phyloP scores from a whole-genome alignment of 352 stramenopile genomes.

The Phytophthora vignae region DNA sequence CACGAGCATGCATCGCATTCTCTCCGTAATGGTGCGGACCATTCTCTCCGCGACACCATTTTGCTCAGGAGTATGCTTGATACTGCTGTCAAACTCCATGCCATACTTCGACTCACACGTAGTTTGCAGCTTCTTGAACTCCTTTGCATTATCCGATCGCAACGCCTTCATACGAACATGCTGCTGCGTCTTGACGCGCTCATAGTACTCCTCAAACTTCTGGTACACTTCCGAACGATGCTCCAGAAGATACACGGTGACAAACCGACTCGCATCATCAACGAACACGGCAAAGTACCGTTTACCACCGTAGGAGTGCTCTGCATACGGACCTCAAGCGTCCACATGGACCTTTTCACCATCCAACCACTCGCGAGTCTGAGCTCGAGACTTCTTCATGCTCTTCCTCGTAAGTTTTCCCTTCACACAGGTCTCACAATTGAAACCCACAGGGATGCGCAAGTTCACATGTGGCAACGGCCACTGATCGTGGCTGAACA shows the following conservation, averaged over 20 bases:
- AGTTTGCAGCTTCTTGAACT: constrained; percentile 21
- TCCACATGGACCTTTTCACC: constrained; percentile 6
- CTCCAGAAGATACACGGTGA: constrained; percentile 17
- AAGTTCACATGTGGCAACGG: constrained; percentile 3
- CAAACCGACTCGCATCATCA: constrained; percentile 26
- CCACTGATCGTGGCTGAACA: constrained; percentile 11
- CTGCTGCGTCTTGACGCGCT: constrained; percentile 18
- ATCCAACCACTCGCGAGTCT: constrained; percentile 10
- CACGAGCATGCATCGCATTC: constrained; percentile 22
- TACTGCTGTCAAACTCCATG: constrained; percentile 23
- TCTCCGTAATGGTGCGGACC: constrained; percentile 25
- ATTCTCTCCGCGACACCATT: constrained; percentile 28
- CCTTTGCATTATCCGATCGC: too few species aligned
- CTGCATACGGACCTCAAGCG: constrained; percentile 7
- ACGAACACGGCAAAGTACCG: constrained; percentile 11
- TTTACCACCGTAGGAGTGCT: constrained; percentile 1
- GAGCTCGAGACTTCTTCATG: neutral
- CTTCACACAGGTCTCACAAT: constrained; percentile 11
- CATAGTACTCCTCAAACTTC: constrained; percentile 25
- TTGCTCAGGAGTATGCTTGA: constrained; percentile 34
- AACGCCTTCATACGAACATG: constrained; percentile 25
- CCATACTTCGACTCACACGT: constrained; percentile 11
- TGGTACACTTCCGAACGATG: constrained; percentile 27
- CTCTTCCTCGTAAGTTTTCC: constrained; percentile 5
- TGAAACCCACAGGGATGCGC: constrained; percentile 1